Conservation (phyloP, 108 stramenopile genomes). For the Aurantiochytrium sp. region DNA sequence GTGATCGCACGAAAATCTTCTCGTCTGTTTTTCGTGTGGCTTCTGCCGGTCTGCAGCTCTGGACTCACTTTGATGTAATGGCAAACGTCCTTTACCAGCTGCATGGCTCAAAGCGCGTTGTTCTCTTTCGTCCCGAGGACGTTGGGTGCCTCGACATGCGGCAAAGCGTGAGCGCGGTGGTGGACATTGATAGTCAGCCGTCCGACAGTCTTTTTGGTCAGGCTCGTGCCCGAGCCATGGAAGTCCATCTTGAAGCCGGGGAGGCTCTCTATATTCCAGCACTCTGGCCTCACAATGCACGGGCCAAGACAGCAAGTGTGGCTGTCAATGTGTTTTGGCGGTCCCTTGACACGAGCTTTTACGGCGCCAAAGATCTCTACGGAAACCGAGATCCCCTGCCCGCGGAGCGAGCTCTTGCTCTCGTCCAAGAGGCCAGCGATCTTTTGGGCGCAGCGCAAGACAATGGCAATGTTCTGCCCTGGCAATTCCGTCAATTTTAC, state of each 20-base stretch:
- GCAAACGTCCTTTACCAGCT: slow-evolving; percentile 15
- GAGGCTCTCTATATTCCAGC: slow-evolving; percentile 17
- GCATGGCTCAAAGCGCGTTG: background rate
- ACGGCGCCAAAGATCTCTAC: slow-evolving; percentile 20
- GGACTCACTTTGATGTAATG: slow-evolving; percentile 23
- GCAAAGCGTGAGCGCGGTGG: background rate
- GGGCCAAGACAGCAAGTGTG: background rate
- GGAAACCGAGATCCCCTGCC: slow-evolving; percentile 9
- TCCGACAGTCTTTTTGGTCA: background rate
- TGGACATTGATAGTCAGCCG: background rate
- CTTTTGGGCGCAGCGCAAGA: background rate
- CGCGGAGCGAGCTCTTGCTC: background rate
- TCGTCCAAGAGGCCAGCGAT: background rate
- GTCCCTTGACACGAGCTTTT: background rate
- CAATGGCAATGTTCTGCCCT: background rate
- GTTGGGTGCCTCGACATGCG: background rate
- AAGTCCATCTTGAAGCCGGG: background rate
- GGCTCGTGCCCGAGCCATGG: background rate
- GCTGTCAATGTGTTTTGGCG: slow-evolving; percentile 23
- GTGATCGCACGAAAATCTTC: background rate
- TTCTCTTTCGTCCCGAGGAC: background rate
- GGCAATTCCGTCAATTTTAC: background rate
- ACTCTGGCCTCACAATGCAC: background rate
- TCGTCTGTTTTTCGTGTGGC: slow-evolving; percentile 6
- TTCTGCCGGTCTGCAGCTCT: background rate